These are phyloP conservation scores for Magnusiomyces paraingens DNA, from an alignment of 1,139 yeast species.

Conservation along the genomic window DNA sequence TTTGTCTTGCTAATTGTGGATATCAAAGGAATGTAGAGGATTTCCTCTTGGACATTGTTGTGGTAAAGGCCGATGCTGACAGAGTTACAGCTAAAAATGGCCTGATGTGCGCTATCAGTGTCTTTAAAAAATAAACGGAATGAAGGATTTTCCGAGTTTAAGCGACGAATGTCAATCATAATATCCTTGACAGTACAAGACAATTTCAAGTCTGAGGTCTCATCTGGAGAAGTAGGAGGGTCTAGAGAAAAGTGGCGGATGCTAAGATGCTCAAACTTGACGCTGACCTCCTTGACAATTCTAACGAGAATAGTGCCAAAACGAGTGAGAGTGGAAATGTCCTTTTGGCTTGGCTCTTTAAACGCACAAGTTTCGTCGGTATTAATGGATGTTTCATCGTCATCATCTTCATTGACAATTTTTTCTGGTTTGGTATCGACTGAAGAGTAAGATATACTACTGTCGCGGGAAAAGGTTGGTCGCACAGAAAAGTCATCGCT, in stretches of 20 bases:
- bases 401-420: too few relatives aligned
- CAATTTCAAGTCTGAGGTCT: conserved; percentile 13
- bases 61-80: conserved; percentile 31
- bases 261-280: conserved; percentile 29
- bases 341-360: not conserved
- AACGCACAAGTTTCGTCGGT: too few relatives aligned
- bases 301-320: conserved; percentile 30
- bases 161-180: conserved; percentile 34
- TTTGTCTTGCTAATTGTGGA: conserved; percentile 35
- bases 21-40: conserved; percentile 36
- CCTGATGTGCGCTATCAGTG: conserved; percentile 37
- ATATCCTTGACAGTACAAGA: conserved; percentile 34
- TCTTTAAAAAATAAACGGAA: conserved; percentile 34
- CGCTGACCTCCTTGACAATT: conserved; percentile 33
- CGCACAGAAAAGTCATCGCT: too few relatives aligned
- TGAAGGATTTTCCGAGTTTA: conserved; percentile 36
- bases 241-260: conserved; percentile 23
- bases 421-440: not conserved
- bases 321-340: conserved; percentile 19
- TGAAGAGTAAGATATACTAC: too few relatives aligned
- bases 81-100: conserved; percentile 35
- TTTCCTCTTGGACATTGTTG: conserved; percentile 32
- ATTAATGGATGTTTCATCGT: too few relatives aligned
- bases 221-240: not conserved
- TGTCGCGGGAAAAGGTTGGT: too few relatives aligned